These are phyloP conservation scores for Byssothecium circinans DNA, from an alignment of 2,329 filamentous ascomycete genomes.

Conservation along the genomic window DNA sequence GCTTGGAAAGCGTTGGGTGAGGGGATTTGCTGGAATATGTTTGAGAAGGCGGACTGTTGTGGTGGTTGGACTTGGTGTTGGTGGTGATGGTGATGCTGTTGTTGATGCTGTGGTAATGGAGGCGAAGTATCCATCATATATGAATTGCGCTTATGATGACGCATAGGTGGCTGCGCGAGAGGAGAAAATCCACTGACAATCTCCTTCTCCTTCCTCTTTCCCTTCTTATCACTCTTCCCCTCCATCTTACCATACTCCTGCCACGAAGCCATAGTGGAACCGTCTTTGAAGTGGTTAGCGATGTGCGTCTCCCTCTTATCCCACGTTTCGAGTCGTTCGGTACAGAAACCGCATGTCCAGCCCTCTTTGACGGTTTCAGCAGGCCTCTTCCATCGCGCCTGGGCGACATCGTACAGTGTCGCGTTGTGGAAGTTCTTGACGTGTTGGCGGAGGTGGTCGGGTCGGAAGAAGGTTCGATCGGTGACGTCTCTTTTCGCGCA, in stretches of 20 bases:
- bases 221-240: slow-evolving; percentile 4
- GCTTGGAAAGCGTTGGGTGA: neutral
- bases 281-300: slow-evolving; percentile 37
- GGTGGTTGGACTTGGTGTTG: neutral
- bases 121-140: neutral
- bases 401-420: slow-evolving; percentile 23
- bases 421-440: slow-evolving; percentile 37
- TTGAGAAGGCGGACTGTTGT: slow-evolving; percentile 5
- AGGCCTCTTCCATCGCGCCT: slow-evolving; percentile 33
- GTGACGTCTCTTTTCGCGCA: slow-evolving; percentile 27
- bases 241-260: slow-evolving; percentile 5
- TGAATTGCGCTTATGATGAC: slow-evolving; percentile 8
- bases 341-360: slow-evolving; percentile 39
- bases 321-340: slow-evolving; percentile 27
- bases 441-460: slow-evolving; percentile 39
- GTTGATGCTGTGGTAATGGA: neutral
- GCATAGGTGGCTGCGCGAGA: slow-evolving; percentile 4
- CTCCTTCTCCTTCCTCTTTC: slow-evolving; percentile 4
- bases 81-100: neutral
- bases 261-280: slow-evolving; percentile 35
- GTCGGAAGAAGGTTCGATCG: slow-evolving; percentile 37
- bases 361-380: slow-evolving; percentile 15
- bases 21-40: slow-evolving; percentile 10
- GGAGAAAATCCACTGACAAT: slow-evolving; percentile 4
- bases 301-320: slow-evolving; percentile 36